Base-by-base conservation (phyloP, 2,329 filamentous ascomycete species). In the Dothideomycetes sp. region DNA sequence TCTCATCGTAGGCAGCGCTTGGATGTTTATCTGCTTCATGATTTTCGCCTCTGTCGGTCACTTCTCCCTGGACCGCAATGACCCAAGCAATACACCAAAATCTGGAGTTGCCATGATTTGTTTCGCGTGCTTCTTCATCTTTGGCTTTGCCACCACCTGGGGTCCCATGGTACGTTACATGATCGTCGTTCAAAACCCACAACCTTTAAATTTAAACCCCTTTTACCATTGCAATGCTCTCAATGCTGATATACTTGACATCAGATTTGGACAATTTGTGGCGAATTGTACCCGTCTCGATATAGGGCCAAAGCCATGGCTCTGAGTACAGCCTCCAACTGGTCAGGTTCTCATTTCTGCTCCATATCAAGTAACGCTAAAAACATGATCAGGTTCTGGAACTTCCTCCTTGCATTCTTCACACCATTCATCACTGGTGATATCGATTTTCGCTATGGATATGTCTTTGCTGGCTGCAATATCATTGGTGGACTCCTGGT, bases 401-500 rank as follows among this genome's bases (percentile, higher is more conserved):
- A 56, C 36, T 59, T 56, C 44, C 46, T 58, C 7, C 52, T 58
- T 36, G 47, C 75, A 0, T 88, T 88, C 65, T 85, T 86, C 65
- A 86, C 84, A 0, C 80, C 83, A 0, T 87, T 86, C 59, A 87
- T 88, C 54, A 82, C 78, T 0, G 63, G 68, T 0, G 72, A 73
- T 3, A 87, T 87, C 40, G 73, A 81, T 48, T 87, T 81, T 59
- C 69, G 69, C 1, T 84, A 84, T 51, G 83, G 83, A 2, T 84
- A 85, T 47, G 76, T 88, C 19, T 87, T 87, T 57, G 82, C 81
- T 0, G 79, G 69, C 0, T 85, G 80, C 53, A 81, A 83, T 49
- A 62, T 84, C 14, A 64, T 73, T 0, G 81, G 73, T 0, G 73
- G 75, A 0, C 47, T 77, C 0, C 59, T 86, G 10, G 79, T 87